A percentile compares a stretch with the other conserved stretches of the same genome.
These are phyloP conservation scores for Pichia scutulata DNA, from an alignment of 805 yeast species.

Conservation along the genomic window DNA sequence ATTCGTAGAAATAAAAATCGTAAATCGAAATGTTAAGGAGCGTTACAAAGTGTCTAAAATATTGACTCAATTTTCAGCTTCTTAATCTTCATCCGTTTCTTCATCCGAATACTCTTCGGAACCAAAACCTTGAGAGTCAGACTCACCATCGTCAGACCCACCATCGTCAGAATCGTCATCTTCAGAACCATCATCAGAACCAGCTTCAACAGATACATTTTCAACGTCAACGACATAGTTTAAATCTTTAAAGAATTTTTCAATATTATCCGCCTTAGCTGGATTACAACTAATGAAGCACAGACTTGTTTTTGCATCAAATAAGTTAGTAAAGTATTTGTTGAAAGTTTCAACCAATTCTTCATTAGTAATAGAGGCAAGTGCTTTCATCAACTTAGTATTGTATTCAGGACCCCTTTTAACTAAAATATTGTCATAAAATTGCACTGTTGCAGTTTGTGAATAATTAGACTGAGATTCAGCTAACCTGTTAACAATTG, in stretches of 20 bases:
- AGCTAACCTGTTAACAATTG: slow-evolving; percentile 67
- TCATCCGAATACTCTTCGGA: slow-evolving; percentile 4
- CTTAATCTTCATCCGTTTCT: not conserved
- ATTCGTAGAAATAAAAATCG: not conserved
- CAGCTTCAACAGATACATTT: slow-evolving; percentile 33
- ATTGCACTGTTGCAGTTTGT: slow-evolving; percentile 60
- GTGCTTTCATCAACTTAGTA: slow-evolving; percentile 40
- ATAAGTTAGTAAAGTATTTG: slow-evolving; percentile 58
- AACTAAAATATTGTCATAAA: slow-evolving; percentile 55
- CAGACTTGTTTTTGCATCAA: slow-evolving; percentile 46
- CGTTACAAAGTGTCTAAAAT: not conserved
- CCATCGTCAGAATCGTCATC: slow-evolving; percentile 24
- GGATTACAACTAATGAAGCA: slow-evolving; percentile 74
- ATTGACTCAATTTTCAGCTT: not conserved
- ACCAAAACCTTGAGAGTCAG: not conserved
- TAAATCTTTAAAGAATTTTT: slow-evolving; percentile 34
- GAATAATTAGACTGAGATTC: slow-evolving; percentile 55
- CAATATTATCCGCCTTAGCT: slow-evolving; percentile 42
- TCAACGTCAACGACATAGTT: slow-evolving; percentile 62
- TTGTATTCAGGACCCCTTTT: slow-evolving; percentile 66
- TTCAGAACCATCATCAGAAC: slow-evolving; percentile 17
- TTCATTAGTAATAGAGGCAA: slow-evolving; percentile 45
- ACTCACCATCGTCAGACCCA: slow-evolving; percentile 16
- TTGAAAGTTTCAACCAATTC: slow-evolving; percentile 45
- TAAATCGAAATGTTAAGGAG: not conserved